A percentile compares a stretch with the other conserved stretches of the same genome.
phyloP scores from a whole-genome alignment of 202 grass and related monocot species.

The Panicum virgatum region DNA sequence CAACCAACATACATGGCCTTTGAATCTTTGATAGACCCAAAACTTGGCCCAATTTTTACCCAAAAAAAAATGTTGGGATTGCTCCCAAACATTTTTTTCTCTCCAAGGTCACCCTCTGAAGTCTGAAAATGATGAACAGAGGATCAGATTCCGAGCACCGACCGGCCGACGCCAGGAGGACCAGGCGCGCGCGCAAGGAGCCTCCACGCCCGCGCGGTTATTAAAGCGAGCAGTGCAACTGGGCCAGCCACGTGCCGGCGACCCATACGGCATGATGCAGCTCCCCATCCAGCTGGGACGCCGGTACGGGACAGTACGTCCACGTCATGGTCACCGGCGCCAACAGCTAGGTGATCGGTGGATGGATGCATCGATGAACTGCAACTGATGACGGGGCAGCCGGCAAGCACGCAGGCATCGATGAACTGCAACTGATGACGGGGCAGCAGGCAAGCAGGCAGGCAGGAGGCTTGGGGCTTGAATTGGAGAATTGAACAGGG shows the following conservation, averaged over 20 bases:
- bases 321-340: neutral
- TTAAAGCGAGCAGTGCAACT: conserved; percentile 17
- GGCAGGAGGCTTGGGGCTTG: neutral
- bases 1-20: too few relatives aligned
- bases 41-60: too few relatives aligned
- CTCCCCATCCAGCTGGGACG: conserved; percentile 20
- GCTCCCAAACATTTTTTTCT: too few relatives aligned
- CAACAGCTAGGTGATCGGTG: neutral
- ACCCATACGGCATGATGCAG: conserved; percentile 10
- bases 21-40: too few relatives aligned
- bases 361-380: neutral
- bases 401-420: neutral
- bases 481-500: conserved; percentile 3
- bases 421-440: neutral
- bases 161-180: neutral
- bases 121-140: too few relatives aligned
- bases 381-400: neutral
- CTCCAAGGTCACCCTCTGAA: too few relatives aligned
- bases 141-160: neutral
- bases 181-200: neutral
- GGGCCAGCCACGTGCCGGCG: conserved; percentile 23
- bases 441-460: neutral
- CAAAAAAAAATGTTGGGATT: too few relatives aligned
- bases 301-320: neutral
- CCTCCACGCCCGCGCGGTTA: conserved; percentile 28